Base-by-base conservation (phyloP, 2,329 filamentous ascomycete genomes). In the Alternaria longipes region DNA sequence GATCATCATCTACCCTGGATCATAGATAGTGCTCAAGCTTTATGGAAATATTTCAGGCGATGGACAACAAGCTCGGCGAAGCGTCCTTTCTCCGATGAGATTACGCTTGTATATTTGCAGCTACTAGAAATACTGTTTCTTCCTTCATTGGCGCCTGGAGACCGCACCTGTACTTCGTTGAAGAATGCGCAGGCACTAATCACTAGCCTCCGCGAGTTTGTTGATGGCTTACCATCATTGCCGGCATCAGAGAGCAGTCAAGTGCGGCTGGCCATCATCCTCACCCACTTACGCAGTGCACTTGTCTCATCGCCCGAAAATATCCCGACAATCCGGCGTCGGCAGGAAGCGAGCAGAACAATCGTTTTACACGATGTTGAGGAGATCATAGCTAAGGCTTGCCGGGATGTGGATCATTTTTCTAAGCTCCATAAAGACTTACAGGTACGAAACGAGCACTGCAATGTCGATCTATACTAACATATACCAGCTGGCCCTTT, bases 401-500 rank as follows among this genome's bases (percentile, higher is more conserved):
- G 73, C 46, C 65, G 68, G 11, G 63, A 75, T 24, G 28, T 40
- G 1, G 56, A 64, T 22, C 52, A 53, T 8, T 65, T 76, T 16
- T 62, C 50, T 5, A 49, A 38, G 3, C 49, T 79, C 16, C 57
- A 70, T 2, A 70, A 65, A 58, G 74, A 79, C 46, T 49, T 79
- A 46, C 74, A 78, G 68, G 77, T 79, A 70, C 34, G 71, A 54
- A 26, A 5, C 20, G 6, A 22, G 5, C 8, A 28, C 36, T 32
- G 9, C 32, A 16, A 2, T 32, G 5, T 8, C n/a, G 12, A 34
- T 16, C 18, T 5, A 30, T 11, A 40, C 62, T 71, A 34, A 74
- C 34, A n/a, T 16, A 9, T 4, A 5, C 8, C 49, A 79, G 76
- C 66, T 76, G 51, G 68, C 73, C 4, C 60, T 79, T 14, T 78